These are phyloP conservation scores for Septoria linicola DNA, from an alignment of 2,329 filamentous ascomycete genomes.

Conservation along the genomic window DNA sequence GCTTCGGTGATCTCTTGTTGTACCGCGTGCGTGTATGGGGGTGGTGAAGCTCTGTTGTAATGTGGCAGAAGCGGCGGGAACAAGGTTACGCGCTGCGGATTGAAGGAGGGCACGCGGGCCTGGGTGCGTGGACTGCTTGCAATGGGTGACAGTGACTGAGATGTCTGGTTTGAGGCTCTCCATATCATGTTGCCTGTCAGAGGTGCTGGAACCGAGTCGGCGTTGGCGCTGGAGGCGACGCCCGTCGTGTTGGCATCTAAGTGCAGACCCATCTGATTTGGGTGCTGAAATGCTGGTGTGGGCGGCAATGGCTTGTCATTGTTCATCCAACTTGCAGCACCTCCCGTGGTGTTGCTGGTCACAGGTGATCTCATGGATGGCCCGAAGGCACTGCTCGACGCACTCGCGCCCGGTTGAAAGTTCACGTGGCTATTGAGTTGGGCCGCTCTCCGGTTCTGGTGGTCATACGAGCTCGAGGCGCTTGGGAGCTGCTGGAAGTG, in stretches of 20 bases:
- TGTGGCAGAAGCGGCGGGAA: constrained; percentile 7
- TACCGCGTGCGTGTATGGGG: not conserved
- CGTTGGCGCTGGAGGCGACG: too few species aligned
- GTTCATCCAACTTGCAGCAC: too few species aligned
- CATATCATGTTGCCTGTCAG: too few species aligned
- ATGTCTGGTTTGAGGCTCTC: not conserved
- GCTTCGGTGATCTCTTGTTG: not conserved
- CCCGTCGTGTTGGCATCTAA: too few species aligned
- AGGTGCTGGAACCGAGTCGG: too few species aligned
- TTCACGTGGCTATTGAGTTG: too few species aligned
- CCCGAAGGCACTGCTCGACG: too few species aligned
- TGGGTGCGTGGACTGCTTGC: not conserved
- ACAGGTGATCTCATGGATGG: too few species aligned
- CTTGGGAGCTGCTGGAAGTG: not conserved
- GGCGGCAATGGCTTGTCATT: too few species aligned
- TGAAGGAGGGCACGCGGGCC: not conserved
- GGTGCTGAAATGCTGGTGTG: not conserved
- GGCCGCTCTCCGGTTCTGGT: not conserved
- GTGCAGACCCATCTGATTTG: too few species aligned
- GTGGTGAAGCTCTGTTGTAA: constrained; percentile 7
- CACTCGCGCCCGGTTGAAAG: too few species aligned
- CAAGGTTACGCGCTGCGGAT: not conserved
- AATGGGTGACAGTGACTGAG: not conserved
- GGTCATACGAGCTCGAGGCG: not conserved
- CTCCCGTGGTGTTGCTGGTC: too few species aligned